Conservation (phyloP, 305 asterid genomes). For the Plantago coronopus region DNA sequence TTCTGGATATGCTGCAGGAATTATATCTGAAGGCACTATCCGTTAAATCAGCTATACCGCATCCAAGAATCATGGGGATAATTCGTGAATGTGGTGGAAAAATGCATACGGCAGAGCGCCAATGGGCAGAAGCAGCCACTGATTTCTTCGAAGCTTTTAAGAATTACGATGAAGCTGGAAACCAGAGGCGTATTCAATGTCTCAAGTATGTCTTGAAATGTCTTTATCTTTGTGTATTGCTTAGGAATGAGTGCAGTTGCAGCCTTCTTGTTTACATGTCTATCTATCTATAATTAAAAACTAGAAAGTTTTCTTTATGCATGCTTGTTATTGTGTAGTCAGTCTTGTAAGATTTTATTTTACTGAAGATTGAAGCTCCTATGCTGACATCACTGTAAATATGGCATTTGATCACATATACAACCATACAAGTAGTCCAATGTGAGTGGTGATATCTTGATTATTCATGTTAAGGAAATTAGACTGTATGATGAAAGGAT, state of each 20-base stretch:
- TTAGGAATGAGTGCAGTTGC: slow-evolving; percentile 22
- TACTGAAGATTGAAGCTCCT: background rate
- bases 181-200: slow-evolving; percentile 92
- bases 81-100: slow-evolving; percentile 99
- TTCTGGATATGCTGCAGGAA: slow-evolving; percentile 49
- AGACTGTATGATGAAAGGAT: background rate
- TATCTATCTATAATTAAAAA: slow-evolving; percentile 7
- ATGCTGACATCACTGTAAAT: slow-evolving; percentile 2
- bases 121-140: slow-evolving; percentile 94
- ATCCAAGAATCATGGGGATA: slow-evolving; percentile 97
- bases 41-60: slow-evolving; percentile 95
- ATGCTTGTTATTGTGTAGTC: background rate
- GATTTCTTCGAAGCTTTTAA: slow-evolving; percentile 98
- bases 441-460: background rate
- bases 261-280: background rate
- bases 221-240: background rate
- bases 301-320: background rate
- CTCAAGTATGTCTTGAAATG: slow-evolving; percentile 54
- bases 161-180: slow-evolving; percentile 97
- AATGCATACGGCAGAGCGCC: slow-evolving; percentile 98
- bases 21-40: slow-evolving; percentile 81
- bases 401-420: background rate
- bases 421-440: background rate
- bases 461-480: background rate
- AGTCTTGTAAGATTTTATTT: background rate